Percentiles rank a stretch among this genome's conserved stretches.
Conservation (phyloP, 768 basidiomycete genomes). For the Auricularia sp. region DNA sequence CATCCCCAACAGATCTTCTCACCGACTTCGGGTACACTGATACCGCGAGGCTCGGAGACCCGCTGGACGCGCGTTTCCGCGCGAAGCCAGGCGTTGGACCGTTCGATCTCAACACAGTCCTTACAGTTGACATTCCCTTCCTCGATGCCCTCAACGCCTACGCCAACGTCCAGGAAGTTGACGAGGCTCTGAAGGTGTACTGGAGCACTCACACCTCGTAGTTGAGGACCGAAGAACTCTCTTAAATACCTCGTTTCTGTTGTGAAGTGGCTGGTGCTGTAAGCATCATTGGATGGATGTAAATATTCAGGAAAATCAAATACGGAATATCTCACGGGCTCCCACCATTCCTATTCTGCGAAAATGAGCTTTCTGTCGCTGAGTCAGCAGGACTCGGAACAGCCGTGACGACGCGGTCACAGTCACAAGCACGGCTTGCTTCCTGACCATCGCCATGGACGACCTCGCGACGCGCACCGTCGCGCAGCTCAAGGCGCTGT, state of each 20-base stretch:
- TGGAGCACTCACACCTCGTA: background rate
- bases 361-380: no score
- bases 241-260: no score
- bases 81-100: background rate
- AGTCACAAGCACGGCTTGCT: no score
- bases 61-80: background rate
- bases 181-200: background rate
- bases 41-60: background rate
- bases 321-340: no score
- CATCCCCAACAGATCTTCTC: background rate
- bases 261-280: no score
- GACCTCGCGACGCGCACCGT: background rate
- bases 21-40: background rate
- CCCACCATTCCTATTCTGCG: no score
- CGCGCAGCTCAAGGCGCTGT: slow-evolving; percentile 53
- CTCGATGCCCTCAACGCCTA: background rate
- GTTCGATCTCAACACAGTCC: background rate
- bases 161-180: background rate
- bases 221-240: no score
- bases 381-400: no score
- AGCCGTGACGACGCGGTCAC: no score
- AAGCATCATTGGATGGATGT: no score
- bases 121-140: background rate
- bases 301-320: no score
- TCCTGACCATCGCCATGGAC: no score